These are phyloP conservation scores for Oldenlandia corymbosa DNA, from an alignment of 257 asterid species.

Conservation along the genomic window DNA sequence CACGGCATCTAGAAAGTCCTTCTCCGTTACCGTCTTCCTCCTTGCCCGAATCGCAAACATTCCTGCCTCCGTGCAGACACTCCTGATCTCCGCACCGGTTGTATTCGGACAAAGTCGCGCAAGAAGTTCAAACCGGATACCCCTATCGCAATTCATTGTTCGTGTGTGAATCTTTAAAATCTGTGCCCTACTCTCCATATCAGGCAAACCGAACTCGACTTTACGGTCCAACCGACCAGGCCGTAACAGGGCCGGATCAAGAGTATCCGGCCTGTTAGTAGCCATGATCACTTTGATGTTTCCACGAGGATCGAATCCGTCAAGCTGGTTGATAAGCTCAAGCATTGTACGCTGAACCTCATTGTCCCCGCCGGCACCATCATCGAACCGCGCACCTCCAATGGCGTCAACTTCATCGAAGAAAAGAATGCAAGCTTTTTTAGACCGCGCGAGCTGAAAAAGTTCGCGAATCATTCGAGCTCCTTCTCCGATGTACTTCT, in stretches of 20 bases:
- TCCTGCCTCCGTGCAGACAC: constrained; percentile 97
- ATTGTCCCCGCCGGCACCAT: constrained; percentile 96
- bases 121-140: constrained; percentile 66
- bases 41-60: constrained; percentile 91
- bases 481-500: constrained; percentile 97
- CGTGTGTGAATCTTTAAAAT: constrained; percentile 76
- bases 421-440: constrained; percentile 95
- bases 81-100: constrained; percentile 89
- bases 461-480: constrained; percentile 99
- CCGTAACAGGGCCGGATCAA: constrained; percentile 88
- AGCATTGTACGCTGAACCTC: constrained; percentile 99
- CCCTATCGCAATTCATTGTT: constrained; percentile 81
- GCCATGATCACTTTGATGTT: constrained; percentile 98
- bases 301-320: constrained; percentile 99
- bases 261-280: constrained; percentile 98
- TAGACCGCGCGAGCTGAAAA: constrained; percentile 99
- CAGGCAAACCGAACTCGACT: constrained; percentile 97
- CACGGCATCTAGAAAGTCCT: constrained; percentile 89
- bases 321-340: constrained; percentile 96
- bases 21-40: constrained; percentile 91
- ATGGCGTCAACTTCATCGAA: constrained; percentile 97
- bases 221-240: constrained; percentile 94
- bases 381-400: constrained; percentile 97
- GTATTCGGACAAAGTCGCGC: constrained; percentile 98
- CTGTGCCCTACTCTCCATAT: constrained; percentile 75